Evolutionary conservation across 2,329 filamentous ascomycete genomes (phyloP).

Genomic region (Xylariaceae sp.): DNA sequence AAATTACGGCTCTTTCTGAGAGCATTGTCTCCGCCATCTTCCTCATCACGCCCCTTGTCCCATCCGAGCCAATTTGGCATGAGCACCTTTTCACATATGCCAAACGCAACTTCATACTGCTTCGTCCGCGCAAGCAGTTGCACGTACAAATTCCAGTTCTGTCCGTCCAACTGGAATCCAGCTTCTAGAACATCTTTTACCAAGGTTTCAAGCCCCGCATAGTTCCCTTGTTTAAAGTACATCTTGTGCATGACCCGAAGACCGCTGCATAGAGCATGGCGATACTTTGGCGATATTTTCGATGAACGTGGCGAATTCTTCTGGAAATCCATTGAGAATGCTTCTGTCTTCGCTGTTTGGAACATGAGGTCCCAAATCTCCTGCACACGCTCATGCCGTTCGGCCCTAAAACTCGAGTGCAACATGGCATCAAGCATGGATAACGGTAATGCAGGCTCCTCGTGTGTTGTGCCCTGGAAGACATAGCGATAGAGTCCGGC

Average conservation of each 20-base stretch:
- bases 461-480: slow-evolving; percentile 34
- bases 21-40: too few relatives aligned
- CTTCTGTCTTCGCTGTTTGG: slow-evolving; percentile 46
- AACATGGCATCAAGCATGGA: slow-evolving; percentile 65
- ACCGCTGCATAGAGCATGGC: slow-evolving; percentile 52
- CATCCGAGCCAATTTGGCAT: slow-evolving; percentile 81
- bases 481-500: slow-evolving; percentile 51
- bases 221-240: slow-evolving; percentile 39
- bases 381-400: slow-evolving; percentile 59
- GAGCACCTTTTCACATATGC: slow-evolving; percentile 70
- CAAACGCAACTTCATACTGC: slow-evolving; percentile 65
- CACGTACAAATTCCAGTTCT: slow-evolving; percentile 79
- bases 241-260: slow-evolving; percentile 50
- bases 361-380: slow-evolving; percentile 65
- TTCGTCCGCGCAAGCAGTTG: slow-evolving; percentile 62
- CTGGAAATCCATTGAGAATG: slow-evolving; percentile 31
- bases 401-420: slow-evolving; percentile 58
- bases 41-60: too few relatives aligned
- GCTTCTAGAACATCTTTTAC: slow-evolving; percentile 55
- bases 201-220: slow-evolving; percentile 46
- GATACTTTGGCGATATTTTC: slow-evolving; percentile 45
- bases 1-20: too few relatives aligned
- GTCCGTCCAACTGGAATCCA: slow-evolving; percentile 73
- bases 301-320: slow-evolving; percentile 34
- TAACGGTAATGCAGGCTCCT: slow-evolving; percentile 44